These are phyloP conservation scores for Extremus antarcticus DNA, from an alignment of 495 filamentous ascomycete species.

Conservation along the genomic window DNA sequence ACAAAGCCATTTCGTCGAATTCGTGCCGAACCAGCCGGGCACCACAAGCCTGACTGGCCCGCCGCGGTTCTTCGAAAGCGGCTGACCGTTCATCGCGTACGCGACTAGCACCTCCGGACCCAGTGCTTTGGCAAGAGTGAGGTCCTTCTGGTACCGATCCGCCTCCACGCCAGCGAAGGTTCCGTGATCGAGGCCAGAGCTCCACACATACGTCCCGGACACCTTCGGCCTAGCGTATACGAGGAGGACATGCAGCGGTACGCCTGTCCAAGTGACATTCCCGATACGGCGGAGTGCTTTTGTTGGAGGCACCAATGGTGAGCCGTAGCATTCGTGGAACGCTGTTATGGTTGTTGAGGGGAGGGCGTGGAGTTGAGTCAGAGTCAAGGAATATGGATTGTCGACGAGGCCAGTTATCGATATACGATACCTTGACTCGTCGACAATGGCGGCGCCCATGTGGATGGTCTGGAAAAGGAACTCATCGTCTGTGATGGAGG, in stretches of 20 bases:
- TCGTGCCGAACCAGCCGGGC: constrained; percentile 10
- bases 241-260: constrained; percentile 1
- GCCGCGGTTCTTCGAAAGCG: neutral
- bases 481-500: constrained; percentile 5
- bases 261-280: constrained; percentile 7
- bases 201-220: neutral
- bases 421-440: neutral
- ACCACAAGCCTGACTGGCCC: constrained; percentile 5
- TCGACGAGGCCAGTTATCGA: constrained; percentile 1
- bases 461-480: constrained; percentile 7
- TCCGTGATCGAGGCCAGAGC: constrained; percentile 3
- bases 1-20: constrained; percentile 7
- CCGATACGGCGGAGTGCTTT: constrained; percentile 3
- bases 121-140: constrained; percentile 4
- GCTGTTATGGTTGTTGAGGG: constrained; percentile 3
- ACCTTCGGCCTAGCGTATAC: neutral
- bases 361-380: neutral
- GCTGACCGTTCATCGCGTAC: constrained; percentile 3
- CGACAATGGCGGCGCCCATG: constrained; percentile 7
- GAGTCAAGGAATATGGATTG: neutral
- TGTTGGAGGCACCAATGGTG: neutral
- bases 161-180: neutral
- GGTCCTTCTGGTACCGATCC: constrained; percentile 8
- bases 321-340: constrained; percentile 7
- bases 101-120: constrained; percentile 3